Base-by-base conservation (phyloP, 2,329 filamentous ascomycete genomes). In the Zymoseptoria ardabiliae region DNA sequence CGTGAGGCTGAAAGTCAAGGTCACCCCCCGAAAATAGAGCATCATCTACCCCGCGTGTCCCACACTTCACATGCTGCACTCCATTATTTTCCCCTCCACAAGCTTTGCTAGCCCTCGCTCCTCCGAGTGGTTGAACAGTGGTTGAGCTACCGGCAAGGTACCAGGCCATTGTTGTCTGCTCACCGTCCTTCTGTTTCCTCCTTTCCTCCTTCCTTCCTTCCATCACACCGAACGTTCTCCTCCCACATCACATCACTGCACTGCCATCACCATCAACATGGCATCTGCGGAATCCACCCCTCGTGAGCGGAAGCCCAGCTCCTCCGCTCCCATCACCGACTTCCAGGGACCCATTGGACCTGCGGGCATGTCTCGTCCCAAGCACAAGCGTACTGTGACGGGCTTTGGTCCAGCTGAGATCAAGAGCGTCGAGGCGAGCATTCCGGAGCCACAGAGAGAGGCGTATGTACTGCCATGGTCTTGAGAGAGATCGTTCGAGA, bases 381-480 rank as follows among this genome's bases (percentile, higher is more conserved):
- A 97, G 79, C 94, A 99, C 79, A 97, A 91, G 81, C 85, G 94
- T 67, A 97, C 93, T n/a, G 89, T 90, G 66, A 99, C 94, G 9
- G 94, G 94, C 8, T 94, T 97, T 72, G 92, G 91, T 35, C 83
- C 91, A 25, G 81, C 84, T 41, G 94, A 99, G 73, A 97, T 97
- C 80, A 97, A 96, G 80, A 88, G 78, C 69, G 90, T 97, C 54
- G 92, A 97, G 79, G 91, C 91, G 79, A 85, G 78, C 61, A 96
- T 97, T 71, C 93, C 93, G 53, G 92, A 97, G 75, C 85, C 87
- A 35, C 87, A 95, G 79, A 86, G 92, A 65, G 90, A 85, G 69
- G 89, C 90, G 73, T 96, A 82, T 88, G 85, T 82, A 22, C 23
- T 17, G 5, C 11, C 10, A 28, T 28, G 28, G 4, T 20, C 58